Conservation (phyloP, 1,139 yeast genomes). For the Maudiozyma humilis region DNA sequence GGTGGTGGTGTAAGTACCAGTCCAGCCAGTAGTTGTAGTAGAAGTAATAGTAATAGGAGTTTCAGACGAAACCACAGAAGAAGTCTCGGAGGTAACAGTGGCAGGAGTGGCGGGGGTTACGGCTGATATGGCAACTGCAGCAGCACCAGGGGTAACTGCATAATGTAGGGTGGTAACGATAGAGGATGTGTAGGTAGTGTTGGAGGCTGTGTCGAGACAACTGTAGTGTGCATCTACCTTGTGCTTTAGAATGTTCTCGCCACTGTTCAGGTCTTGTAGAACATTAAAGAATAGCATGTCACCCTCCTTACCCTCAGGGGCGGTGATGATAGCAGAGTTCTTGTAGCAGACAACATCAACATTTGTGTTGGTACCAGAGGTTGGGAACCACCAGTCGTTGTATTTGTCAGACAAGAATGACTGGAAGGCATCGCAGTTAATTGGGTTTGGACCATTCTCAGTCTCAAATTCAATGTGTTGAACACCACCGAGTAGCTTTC, state of each 20-base stretch:
- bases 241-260: constrained; percentile 20
- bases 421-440: constrained; percentile 28
- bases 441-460: constrained; percentile 14
- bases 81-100: background rate
- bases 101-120: constrained; percentile 6
- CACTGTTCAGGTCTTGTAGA: constrained; percentile 20
- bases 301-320: constrained; percentile 16
- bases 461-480: constrained; percentile 24
- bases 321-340: constrained; percentile 16
- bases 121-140: constrained; percentile 17
- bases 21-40: constrained; percentile 25
- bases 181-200: constrained; percentile 22
- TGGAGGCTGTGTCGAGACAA: constrained; percentile 26
- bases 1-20: constrained; percentile 23
- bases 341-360: constrained; percentile 20
- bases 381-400: constrained; percentile 31
- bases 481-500: constrained; percentile 25
- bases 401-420: constrained; percentile 23
- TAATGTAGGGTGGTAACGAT: constrained; percentile 15
- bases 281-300: constrained; percentile 26
- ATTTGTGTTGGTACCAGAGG: constrained; percentile 12
- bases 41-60: constrained; percentile 14
- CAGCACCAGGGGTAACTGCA: constrained; percentile 4
- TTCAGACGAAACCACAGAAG: background rate
- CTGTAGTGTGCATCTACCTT: constrained; percentile 19